These are phyloP conservation scores for Limnanthes douglasii DNA, from an alignment of 345 rosid species.

Conservation along the genomic window DNA sequence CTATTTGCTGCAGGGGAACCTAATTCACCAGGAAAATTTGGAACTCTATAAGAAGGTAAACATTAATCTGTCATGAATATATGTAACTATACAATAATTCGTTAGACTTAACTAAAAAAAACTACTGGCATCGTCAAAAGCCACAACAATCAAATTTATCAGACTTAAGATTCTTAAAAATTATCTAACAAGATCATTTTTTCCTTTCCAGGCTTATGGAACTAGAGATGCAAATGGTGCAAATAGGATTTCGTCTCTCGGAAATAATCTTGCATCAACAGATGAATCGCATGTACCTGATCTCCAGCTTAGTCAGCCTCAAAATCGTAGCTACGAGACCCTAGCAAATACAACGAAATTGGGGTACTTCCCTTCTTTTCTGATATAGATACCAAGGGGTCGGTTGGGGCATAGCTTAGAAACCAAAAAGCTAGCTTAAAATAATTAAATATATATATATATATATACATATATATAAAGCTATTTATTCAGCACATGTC, in stretches of 20 bases:
- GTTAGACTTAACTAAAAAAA: conserved; percentile 7
- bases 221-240: conserved; percentile 25
- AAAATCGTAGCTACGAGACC: conserved; percentile 25
- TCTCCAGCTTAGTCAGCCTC: conserved; percentile 63
- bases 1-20: conserved; percentile 30
- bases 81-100: conserved; percentile 27
- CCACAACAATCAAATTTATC: too few relatives aligned
- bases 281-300: conserved; percentile 43
- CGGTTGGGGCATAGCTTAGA: too few relatives aligned
- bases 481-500: too few relatives aligned
- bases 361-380: conserved; percentile 37
- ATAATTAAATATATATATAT: too few relatives aligned
- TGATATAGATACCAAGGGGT: too few relatives aligned
- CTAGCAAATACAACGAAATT: conserved; percentile 32
- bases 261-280: conserved; percentile 24
- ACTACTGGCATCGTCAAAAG: too few relatives aligned
- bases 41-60: conserved; percentile 64
- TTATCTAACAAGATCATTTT: too few relatives aligned
- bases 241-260: conserved; percentile 18
- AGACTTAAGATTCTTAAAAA: too few relatives aligned
- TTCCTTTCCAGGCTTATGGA: conserved; percentile 26
- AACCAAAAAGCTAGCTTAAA: too few relatives aligned
- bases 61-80: conserved; percentile 29
- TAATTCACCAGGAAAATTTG: conserved; percentile 47
- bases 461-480: too few relatives aligned